A percentile compares a stretch with the other conserved stretches of the same genome.
Evolutionary conservation across 1,139 yeast species (phyloP).

Genomic region (Saccharomyces hybrid): DNA sequence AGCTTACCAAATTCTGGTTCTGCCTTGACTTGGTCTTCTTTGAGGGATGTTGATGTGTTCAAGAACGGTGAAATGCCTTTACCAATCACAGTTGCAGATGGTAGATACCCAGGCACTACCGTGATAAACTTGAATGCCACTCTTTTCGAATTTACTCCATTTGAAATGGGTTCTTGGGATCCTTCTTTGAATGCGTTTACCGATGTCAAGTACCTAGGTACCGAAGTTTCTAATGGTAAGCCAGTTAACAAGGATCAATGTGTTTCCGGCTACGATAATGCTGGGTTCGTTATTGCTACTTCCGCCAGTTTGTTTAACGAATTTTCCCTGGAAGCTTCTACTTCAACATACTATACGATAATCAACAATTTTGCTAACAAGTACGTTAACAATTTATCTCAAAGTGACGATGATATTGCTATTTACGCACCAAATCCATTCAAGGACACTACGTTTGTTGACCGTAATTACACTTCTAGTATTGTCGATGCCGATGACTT

Average conservation of each 20-base stretch:
- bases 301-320: slow-evolving; percentile 74
- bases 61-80: slow-evolving; percentile 63
- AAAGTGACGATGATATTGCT: slow-evolving; percentile 58
- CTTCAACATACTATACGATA: slow-evolving; percentile 44
- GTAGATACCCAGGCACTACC: slow-evolving; percentile 60
- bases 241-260: slow-evolving; percentile 40
- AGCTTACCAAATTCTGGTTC: slow-evolving; percentile 45
- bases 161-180: slow-evolving; percentile 87
- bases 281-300: slow-evolving; percentile 69
- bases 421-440: slow-evolving; percentile 66
- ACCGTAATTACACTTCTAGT: slow-evolving; percentile 24
- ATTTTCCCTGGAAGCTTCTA: slow-evolving; percentile 52
- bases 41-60: slow-evolving; percentile 46
- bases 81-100: slow-evolving; percentile 73
- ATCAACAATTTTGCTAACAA: slow-evolving; percentile 40
- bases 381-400: slow-evolving; percentile 41
- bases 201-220: slow-evolving; percentile 65
- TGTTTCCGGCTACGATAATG: slow-evolving; percentile 65
- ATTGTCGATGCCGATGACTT: slow-evolving; percentile 43
- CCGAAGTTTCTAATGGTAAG: slow-evolving; percentile 52
- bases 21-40: slow-evolving; percentile 5
- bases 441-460: slow-evolving; percentile 40
- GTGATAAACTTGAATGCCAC: slow-evolving; percentile 61
- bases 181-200: slow-evolving; percentile 62
- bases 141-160: slow-evolving; percentile 71